Evolutionary conservation across 169 alveolate genomes (phyloP).

Genomic region (Plasmodium gaboni): DNA sequence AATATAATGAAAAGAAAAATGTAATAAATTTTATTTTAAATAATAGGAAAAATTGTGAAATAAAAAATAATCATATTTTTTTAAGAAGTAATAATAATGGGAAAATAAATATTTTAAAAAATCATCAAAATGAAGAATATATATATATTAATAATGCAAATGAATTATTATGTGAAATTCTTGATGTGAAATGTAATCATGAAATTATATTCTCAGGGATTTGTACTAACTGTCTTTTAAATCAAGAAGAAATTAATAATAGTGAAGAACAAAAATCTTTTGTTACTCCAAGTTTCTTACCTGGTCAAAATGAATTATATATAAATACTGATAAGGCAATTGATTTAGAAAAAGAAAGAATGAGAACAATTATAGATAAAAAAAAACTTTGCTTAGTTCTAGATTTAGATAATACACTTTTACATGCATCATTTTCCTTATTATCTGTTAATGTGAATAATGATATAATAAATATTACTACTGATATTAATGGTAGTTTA

Average conservation of each 20-base stretch:
- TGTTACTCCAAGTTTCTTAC: conserved; percentile 82
- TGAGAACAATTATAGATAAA: conserved; percentile 69
- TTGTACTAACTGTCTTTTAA: conserved; percentile 59
- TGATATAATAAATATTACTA: conserved; percentile 50
- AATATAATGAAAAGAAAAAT: conserved; percentile 22
- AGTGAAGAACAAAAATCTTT: conserved; percentile 33
- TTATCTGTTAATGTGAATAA: conserved; percentile 30
- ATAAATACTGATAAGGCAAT: conserved; percentile 75
- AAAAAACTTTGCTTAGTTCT: conserved; percentile 86
- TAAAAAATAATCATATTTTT: conserved; percentile 18
- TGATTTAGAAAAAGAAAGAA: conserved; percentile 81
- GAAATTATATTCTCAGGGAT: conserved; percentile 59
- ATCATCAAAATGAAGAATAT: conserved; percentile 15
- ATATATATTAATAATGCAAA: conserved; percentile 23
- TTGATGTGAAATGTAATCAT: conserved; percentile 40
- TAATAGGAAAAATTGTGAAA: conserved; percentile 27
- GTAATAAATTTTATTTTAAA: conserved; percentile 46
- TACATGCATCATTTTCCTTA: conserved; percentile 84
- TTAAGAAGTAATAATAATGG: conserved; percentile 39
- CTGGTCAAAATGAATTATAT: conserved; percentile 76
- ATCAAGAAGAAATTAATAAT: conserved; percentile 60
- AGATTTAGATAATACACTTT: conserved; percentile 87
- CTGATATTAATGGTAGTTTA: conserved; percentile 33
- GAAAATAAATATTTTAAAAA: conserved; percentile 45
- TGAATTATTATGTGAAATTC: conserved; percentile 65